Conservation (phyloP, 2,329 filamentous ascomycete genomes). For the Hymenoscyphus linearis region DNA sequence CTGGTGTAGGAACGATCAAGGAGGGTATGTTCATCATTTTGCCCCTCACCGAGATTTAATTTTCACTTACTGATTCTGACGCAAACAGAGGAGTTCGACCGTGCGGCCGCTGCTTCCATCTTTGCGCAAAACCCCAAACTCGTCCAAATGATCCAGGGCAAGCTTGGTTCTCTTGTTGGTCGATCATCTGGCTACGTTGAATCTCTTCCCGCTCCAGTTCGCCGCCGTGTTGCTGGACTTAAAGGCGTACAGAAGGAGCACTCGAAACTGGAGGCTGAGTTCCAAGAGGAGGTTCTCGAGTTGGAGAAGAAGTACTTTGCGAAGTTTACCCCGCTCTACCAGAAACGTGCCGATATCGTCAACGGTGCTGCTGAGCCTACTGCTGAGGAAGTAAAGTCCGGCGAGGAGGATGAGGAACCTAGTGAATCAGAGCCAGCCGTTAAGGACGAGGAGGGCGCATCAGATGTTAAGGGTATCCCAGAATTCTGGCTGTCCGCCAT, state of each 20-base stretch:
- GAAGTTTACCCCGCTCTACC: slow-evolving; percentile 95
- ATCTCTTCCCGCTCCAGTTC: slow-evolving; percentile 82
- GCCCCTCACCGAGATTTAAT: slow-evolving; percentile 27
- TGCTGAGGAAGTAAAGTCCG: slow-evolving; percentile 79
- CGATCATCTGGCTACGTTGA: slow-evolving; percentile 97
- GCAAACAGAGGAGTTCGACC: slow-evolving; percentile 78
- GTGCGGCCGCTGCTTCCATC: slow-evolving; percentile 78
- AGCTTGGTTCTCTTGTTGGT: slow-evolving; percentile 87
- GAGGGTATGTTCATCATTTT: slow-evolving; percentile 65
- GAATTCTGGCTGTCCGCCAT: slow-evolving; percentile 99
- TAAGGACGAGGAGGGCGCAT: slow-evolving; percentile 44
- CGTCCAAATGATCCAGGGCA: slow-evolving; percentile 96
- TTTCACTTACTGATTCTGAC: slow-evolving; percentile 18
- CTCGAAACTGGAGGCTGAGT: slow-evolving; percentile 95
- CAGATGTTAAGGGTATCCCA: slow-evolving; percentile 70
- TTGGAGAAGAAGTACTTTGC: slow-evolving; percentile 99
- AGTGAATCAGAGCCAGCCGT: slow-evolving; percentile 47
- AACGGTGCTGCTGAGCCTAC: slow-evolving; percentile 84
- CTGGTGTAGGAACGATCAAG: slow-evolving; percentile 89
- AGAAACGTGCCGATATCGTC: slow-evolving; percentile 89
- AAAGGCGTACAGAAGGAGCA: slow-evolving; percentile 99
- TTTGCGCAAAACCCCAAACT: slow-evolving; percentile 94
- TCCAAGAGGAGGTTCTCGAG: slow-evolving; percentile 96
- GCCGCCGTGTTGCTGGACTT: slow-evolving; percentile 87
- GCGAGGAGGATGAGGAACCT: slow-evolving; percentile 66